These are phyloP conservation scores for Catunica adiposa DNA, from an alignment of 2,329 filamentous ascomycete species.

Conservation along the genomic window DNA sequence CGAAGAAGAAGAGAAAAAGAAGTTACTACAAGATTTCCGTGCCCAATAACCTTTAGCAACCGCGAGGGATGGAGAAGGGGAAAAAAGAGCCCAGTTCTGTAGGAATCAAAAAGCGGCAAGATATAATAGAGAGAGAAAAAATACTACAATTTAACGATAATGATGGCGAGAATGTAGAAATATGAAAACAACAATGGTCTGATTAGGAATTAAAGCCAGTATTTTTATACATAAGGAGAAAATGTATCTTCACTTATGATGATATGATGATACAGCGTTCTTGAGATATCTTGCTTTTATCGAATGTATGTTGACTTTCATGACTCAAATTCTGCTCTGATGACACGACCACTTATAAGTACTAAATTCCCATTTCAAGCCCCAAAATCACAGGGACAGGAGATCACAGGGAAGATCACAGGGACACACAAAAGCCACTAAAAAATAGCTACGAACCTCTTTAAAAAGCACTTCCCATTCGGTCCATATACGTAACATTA, in stretches of 20 bases:
- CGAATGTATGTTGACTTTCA: neutral
- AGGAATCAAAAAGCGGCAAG: neutral
- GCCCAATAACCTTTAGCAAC: neutral
- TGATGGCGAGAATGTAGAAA: neutral
- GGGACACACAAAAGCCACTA: constrained; percentile 16
- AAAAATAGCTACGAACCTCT: neutral
- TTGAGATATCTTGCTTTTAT: neutral
- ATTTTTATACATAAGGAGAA: neutral
- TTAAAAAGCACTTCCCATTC: neutral
- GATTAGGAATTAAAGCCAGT: neutral
- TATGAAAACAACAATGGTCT: neutral
- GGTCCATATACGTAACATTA: neutral
- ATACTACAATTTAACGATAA: neutral
- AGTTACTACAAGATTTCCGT: neutral
- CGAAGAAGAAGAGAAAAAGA: no score
- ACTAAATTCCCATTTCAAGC: neutral
- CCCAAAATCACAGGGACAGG: constrained; percentile 12
- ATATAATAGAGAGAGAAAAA: neutral
- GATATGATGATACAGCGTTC: neutral
- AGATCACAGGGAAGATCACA: constrained; percentile 21
- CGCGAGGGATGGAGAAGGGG: constrained; percentile 1
- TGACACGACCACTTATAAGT: neutral
- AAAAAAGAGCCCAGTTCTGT: neutral
- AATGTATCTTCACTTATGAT: neutral
- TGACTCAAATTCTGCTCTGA: neutral